These are phyloP conservation scores for Emmonsiellopsis sp. DNA, from an alignment of 2,329 filamentous ascomycete genomes.

Conservation along the genomic window DNA sequence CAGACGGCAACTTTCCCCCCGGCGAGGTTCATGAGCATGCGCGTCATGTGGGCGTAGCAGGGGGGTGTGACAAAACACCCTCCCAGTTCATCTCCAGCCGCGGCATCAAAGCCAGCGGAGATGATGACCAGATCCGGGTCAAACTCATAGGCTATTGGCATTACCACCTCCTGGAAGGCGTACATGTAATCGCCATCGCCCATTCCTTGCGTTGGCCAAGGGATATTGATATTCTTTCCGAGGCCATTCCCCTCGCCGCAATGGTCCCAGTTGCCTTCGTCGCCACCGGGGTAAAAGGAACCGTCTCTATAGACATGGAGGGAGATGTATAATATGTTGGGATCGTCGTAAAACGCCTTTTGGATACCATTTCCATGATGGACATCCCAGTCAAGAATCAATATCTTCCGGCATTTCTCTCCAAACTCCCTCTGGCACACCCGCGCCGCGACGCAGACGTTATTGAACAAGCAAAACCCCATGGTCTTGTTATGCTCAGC, in stretches of 20 bases:
- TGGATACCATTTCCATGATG: conserved; percentile 86
- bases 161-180: conserved; percentile 89
- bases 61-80: conserved; percentile 84
- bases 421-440: conserved; percentile 77
- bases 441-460: conserved; percentile 84
- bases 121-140: conserved; percentile 88
- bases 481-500: conserved; percentile 78
- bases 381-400: conserved; percentile 86
- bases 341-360: conserved; percentile 89
- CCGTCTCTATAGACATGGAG: conserved; percentile 81
- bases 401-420: conserved; percentile 70
- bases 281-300: conserved; percentile 65
- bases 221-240: conserved; percentile 59
- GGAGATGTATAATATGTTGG: conserved; percentile 92
- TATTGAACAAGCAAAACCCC: conserved; percentile 97
- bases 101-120: conserved; percentile 91
- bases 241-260: conserved; percentile 49
- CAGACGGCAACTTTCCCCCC: conserved; percentile 84
- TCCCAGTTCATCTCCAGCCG: conserved; percentile 83
- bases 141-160: conserved; percentile 93
- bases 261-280: conserved; percentile 50
- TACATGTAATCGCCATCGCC: conserved; percentile 95
- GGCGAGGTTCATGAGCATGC: conserved; percentile 95
- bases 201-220: conserved; percentile 65
- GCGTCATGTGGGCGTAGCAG: conserved; percentile 97